Evolutionary conservation across 2,329 filamentous ascomycete species (phyloP), one percentile per base, ranked within the genome.

Genomic region (Iodosphaeria phyllophila): DNA sequence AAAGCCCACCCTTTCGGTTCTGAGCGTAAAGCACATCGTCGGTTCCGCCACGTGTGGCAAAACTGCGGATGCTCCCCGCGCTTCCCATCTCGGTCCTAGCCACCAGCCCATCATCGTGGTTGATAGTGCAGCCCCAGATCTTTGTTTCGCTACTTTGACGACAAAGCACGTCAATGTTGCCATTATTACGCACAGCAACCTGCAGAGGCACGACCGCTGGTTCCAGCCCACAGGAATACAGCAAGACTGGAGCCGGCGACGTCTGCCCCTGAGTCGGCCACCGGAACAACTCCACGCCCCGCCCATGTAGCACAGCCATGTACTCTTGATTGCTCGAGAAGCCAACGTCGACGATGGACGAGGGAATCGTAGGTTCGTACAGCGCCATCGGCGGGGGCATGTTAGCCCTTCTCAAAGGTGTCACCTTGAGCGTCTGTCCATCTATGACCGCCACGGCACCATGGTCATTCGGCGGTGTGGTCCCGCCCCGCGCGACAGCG

Each of bases 321-420:
- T 58, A 56, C 2, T 59, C 60, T 24, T 74, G 72, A 23, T 62
- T 60, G 9, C 56, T 58, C 24, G 69, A 75, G 35, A 93, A 71
- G 0, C 74, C 69, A 25, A 89, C 68, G 49, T 93, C 83, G 11
- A 79, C 52, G 3, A 70, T 62, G 26, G 74, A 71, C 0, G 60
- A 60, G 9, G 64, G 54, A 15, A 76, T 49, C 8, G 54, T 39
- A 11, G 93, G 39, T 29, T 91, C 78, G 35, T 76, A 76, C 32
- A 86, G 60, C 10, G 82, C 71, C 83, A 95, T 93, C 1, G 89
- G 89, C 15, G 89, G 89, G 13, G 89, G 89, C 3, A 93, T 62
- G 39, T 89, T 92, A 8, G 82, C 77, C 24, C 74, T 63, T 32
- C 78, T 64, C 34, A 98, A 63, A 1, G 89, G 82, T 0, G 89